phyloP scores from a whole-genome alignment of 2,329 filamentous ascomycete genomes.

The Epichloe brachyelytri region DNA sequence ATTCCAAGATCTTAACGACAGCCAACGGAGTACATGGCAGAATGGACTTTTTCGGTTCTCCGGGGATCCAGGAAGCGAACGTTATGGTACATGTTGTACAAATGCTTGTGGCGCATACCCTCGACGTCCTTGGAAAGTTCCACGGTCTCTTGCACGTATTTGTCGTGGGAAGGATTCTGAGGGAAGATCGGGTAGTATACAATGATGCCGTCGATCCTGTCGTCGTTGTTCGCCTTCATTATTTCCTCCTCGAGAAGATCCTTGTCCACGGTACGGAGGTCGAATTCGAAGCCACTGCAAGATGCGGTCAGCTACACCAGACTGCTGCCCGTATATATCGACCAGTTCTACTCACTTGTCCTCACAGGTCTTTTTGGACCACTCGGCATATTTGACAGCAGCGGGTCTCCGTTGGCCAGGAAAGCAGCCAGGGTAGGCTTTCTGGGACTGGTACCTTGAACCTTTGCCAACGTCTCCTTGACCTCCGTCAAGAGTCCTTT shows the following conservation, averaged over 20 bases:
- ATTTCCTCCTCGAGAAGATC: constrained; percentile 85
- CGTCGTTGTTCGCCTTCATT: constrained; percentile 69
- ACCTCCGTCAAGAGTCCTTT: constrained; percentile 72
- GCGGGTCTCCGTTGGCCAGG: constrained; percentile 81
- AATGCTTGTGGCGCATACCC: constrained; percentile 82
- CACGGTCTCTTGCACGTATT: constrained; percentile 91
- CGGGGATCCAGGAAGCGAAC: constrained; percentile 81
- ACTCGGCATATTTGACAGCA: constrained; percentile 87
- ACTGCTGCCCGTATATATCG: neutral
- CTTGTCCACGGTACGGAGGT: constrained; percentile 70
- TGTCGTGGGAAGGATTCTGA: constrained; percentile 69
- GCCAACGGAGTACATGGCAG: constrained; percentile 92
- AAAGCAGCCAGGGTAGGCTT: constrained; percentile 79
- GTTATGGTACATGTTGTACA: constrained; percentile 99
- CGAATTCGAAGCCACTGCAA: constrained; percentile 73
- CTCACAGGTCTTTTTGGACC: constrained; percentile 90
- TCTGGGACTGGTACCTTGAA: constrained; percentile 41
- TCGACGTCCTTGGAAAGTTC: constrained; percentile 88
- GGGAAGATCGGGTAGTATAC: constrained; percentile 97
- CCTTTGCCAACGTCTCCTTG: constrained; percentile 55
- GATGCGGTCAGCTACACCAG: constrained; percentile 6
- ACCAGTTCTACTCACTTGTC: constrained; percentile 62
- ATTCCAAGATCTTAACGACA: constrained; percentile 92
- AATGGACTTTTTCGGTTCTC: constrained; percentile 75
- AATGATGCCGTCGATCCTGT: constrained; percentile 73